Base-by-base conservation (phyloP, 73 alveolate species). In the Stentor roeselii region DNA sequence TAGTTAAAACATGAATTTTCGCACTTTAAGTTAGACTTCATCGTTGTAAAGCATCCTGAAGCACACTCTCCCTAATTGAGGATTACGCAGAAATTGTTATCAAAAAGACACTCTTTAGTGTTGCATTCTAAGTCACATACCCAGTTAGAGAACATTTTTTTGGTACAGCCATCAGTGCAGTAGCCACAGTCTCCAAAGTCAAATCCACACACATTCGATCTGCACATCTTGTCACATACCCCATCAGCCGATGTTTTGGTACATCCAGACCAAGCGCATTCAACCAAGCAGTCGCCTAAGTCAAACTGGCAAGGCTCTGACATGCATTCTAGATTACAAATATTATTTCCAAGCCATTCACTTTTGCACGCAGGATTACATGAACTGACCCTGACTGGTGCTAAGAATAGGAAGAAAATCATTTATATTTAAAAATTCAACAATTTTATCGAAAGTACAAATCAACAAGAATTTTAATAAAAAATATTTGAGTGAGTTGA, bases 151-250 rank as follows among this genome's bases (percentile, higher is more conserved):
- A 58, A 21, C 27, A 58, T 21, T 21, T 0, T 0, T 0, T 32
- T 32, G 37, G 80, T 67, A 67, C 80, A 67, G 2, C 2, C 80
- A 67, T 0, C n/a, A 67, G 21, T 30, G 42, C 2, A 14, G 50
- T 11, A 67, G 0, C 37, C 0, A 67, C 80, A 67, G 37, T 67
- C 80, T 67, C 80, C 80, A 67, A 27, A 32, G 37, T 67, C 80
- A 34, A 1, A 67, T 21, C 80, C 80, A 67, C 80, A 67, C 27
- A 21, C 11, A 67, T 1, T 40, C 2, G 41, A 30, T 14, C 34
- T 67, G 80, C 80, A 67, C 14, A 32, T 14, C 11, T 0, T 0
- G 34, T 67, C 80, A 2, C 80, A 67, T 15, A 67, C 80, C 34
- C 80, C 80, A 2, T 67, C 37, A 1, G 41, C 37, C 34, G 80